phyloP scores from a whole-genome alignment of 371 early-diverging fungal genomes.

The Mucor indicus region DNA sequence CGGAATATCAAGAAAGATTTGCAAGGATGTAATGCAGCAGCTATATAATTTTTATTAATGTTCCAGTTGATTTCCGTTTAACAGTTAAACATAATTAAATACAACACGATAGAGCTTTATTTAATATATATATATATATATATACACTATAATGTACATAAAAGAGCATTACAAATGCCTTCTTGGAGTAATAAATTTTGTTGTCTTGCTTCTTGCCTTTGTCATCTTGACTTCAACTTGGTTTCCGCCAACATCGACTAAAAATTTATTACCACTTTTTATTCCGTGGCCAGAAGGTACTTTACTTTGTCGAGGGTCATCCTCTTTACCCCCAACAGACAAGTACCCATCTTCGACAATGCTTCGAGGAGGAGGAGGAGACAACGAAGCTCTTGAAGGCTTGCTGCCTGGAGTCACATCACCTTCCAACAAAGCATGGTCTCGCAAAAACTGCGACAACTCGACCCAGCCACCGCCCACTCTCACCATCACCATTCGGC shows the following conservation, averaged over 20 bases:
- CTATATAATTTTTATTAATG: no score
- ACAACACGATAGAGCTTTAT: no score
- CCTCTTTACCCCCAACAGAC: no score
- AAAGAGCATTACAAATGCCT: no score
- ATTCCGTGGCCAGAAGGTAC: constrained; percentile 36
- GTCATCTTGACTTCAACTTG: constrained; percentile 46
- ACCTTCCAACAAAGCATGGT: constrained; percentile 41
- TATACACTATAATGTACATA: no score
- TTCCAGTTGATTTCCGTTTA: no score
- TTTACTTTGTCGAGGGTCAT: neutral
- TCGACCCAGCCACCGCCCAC: constrained; percentile 82
- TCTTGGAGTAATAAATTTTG: constrained; percentile 38
- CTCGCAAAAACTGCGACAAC: constrained; percentile 54
- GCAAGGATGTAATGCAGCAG: no score
- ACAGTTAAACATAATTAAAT: no score
- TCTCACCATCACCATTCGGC: constrained; percentile 75
- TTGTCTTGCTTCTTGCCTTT: constrained; percentile 35
- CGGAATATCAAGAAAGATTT: no score
- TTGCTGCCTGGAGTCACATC: no score
- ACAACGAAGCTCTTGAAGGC: constrained; percentile 5
- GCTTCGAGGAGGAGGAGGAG: constrained; percentile 1
- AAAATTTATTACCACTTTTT: constrained; percentile 45
- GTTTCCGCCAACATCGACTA: constrained; percentile 43
- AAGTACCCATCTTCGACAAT: constrained; percentile 20
- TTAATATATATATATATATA: no score